Evolutionary conservation across 345 rosid species (phyloP), one percentile per base, ranked within the genome.

Genomic region (Ricinus communis): DNA sequence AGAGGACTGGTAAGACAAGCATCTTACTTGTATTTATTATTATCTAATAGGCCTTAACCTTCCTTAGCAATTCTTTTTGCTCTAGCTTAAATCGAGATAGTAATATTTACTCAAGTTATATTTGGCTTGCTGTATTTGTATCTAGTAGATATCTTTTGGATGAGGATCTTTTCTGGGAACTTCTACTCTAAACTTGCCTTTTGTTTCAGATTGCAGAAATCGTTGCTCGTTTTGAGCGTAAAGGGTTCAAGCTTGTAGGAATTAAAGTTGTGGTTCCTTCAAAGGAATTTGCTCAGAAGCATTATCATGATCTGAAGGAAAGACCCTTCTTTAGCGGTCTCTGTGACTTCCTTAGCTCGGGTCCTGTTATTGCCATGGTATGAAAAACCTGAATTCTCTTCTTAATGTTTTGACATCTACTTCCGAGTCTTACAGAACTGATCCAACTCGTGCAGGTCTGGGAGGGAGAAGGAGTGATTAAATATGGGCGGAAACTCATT

Each of bases 391-490:
- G 25, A 77, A 21, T 28, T 18, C 28, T 43, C 45, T 24, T 61
- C 50, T 50, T 43, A 3, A 24, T 5, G 9, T 65, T n/a, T 46
- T 45, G 62, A 28, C 40, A 2, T 52, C 38, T 56, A 66, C 30
- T 62, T 62, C 33, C 11, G 22, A 56, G 38, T 41, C 16, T 24
- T 22, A 43, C 53, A 10, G n/a, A 57, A 67, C 60, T 62, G 27
- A 41, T 30, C 66, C 46, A 65, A 43, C 52, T 69, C 19, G 8
- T 81, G 64, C 71, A 94, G 99, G 97, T 95, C 19, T 95, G 99
- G 99, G 99, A 95, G 84, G 99, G 99, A 73, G 99, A 95, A 76
- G 99, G 97, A 10, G 99, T 89, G 76, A 90, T 92, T 22, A 87
- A 75, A 69, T 95, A 95, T 27, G 97, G 99, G 27, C 80, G 99